These are phyloP conservation scores for Chionographis japonica DNA, from an alignment of 106 monocot species.

Conservation along the genomic window DNA sequence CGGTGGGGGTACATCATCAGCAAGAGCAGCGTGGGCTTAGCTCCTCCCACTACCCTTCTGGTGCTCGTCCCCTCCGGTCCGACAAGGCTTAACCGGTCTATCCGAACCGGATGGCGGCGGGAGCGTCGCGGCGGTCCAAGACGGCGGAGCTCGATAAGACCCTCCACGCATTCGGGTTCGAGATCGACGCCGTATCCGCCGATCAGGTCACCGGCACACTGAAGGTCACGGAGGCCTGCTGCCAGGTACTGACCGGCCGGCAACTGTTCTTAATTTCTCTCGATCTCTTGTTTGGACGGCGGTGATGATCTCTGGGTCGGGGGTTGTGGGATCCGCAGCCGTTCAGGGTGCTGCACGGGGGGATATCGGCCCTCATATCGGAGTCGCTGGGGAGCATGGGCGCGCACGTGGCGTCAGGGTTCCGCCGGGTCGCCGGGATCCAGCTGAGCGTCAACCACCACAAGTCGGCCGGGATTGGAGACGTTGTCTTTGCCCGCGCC, in stretches of 20 bases:
- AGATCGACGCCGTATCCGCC: slow-evolving; percentile 51
- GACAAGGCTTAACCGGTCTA: too few relatives aligned
- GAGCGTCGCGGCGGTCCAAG: not conserved
- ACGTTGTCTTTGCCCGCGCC: slow-evolving; percentile 56
- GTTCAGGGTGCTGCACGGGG: slow-evolving; percentile 81
- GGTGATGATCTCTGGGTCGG: too few relatives aligned
- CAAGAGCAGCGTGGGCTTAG: too few relatives aligned
- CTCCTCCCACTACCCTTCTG: too few relatives aligned
- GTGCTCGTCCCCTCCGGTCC: too few relatives aligned
- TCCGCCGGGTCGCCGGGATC: slow-evolving; percentile 67
- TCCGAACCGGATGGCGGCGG: too few relatives aligned
- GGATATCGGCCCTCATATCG: slow-evolving; percentile 79
- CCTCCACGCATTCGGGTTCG: slow-evolving; percentile 63
- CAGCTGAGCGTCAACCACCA: slow-evolving; percentile 94
- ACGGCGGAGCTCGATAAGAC: slow-evolving; percentile 60
- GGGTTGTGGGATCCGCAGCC: slow-evolving; percentile 32
- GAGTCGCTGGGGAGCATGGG: slow-evolving; percentile 86
- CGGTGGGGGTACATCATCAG: too few relatives aligned
- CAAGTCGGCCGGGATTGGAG: slow-evolving; percentile 46
- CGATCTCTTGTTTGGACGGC: too few relatives aligned
- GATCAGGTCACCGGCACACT: slow-evolving; percentile 50
- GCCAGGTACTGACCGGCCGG: slow-evolving; percentile 45
- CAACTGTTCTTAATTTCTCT: not conserved
- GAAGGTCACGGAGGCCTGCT: slow-evolving; percentile 41
- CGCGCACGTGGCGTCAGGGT: slow-evolving; percentile 72